phyloP scores from a whole-genome alignment of 139 green algal genomes.

The Protoeuglena noctilucae region DNA sequence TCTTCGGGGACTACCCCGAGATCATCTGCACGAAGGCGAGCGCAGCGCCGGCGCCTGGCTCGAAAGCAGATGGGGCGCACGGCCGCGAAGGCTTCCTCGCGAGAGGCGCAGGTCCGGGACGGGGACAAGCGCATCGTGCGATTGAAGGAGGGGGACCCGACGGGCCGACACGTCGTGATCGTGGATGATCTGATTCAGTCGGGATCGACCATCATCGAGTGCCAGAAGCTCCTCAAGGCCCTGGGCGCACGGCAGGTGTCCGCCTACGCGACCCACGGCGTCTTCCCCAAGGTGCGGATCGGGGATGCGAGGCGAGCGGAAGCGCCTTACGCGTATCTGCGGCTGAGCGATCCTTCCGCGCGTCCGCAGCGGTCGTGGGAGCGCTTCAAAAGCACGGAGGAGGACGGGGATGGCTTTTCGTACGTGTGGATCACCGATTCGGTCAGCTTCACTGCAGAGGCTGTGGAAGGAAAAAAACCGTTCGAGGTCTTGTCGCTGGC shows the following conservation, averaged over 20 bases:
- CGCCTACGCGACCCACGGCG: slow-evolving; percentile 91
- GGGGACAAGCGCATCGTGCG: slow-evolving; percentile 89
- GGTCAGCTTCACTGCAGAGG: slow-evolving; percentile 60
- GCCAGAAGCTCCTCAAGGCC: slow-evolving; percentile 59
- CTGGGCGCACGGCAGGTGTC: slow-evolving; percentile 60
- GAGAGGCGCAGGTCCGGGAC: too few species aligned
- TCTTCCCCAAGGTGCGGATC: slow-evolving; percentile 47
- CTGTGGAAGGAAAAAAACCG: slow-evolving; percentile 42
- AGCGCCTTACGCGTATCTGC: not conserved
- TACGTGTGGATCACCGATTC: slow-evolving; percentile 96
- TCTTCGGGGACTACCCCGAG: slow-evolving; percentile 76
- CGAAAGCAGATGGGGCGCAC: too few species aligned
- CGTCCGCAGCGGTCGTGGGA: too few species aligned
- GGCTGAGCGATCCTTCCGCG: not conserved
- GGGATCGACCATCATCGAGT: slow-evolving; percentile 89
- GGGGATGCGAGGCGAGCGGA: not conserved
- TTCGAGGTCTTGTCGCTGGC: slow-evolving; percentile 87
- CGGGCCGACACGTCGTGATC: slow-evolving; percentile 86
- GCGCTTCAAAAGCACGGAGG: too few species aligned
- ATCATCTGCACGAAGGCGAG: slow-evolving; percentile 98
- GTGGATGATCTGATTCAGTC: slow-evolving; percentile 97
- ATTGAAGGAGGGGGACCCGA: slow-evolving; percentile 80
- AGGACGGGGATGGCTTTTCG: slow-evolving; percentile 33
- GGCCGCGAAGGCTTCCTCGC: too few species aligned
- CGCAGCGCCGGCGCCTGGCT: too few species aligned